Evolutionary conservation across 2,329 filamentous ascomycete genomes (phyloP), one percentile per base, ranked within the genome.

Genomic region (Fusarium dimerum): DNA sequence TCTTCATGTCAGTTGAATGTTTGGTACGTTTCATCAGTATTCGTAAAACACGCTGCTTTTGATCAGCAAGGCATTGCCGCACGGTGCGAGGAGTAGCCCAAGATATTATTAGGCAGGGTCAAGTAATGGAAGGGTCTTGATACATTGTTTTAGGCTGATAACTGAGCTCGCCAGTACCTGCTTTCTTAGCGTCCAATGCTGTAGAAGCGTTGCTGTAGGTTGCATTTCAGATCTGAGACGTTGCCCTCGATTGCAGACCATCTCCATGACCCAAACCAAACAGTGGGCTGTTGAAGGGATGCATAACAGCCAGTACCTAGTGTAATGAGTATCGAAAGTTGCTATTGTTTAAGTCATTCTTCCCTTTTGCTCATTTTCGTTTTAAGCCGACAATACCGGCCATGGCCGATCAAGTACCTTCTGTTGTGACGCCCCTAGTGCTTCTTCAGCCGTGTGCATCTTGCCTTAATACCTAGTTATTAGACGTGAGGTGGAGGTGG

Each of bases 401-500:
- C 39, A 48, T 50, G 5, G 32, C 32, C 32, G 32, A 36, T 36
- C 32, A 36, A 15, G 32, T 36, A 11, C 32, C 32, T 15, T 36
- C 32, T 36, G 32, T 36, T 9, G 10, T 36, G 32, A 36, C 32
- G 32, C 32, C 20, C 20, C 20, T 26, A 26, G 20, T 26, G 20
- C 20, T 26, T 26, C 20, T 26, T 26, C 20, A 26, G 20, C 20
- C 20, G 20, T 26, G 20, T 26, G 43, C 26, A 45, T n/a, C 43
- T 32, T n/a, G n/a, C n/a, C n/a, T n/a, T n/a, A n/a, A n/a, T n/a
- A n/a, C n/a, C n/a, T 52, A 61, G 43, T 48, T 43, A 52, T 57
- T 61, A 60, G 59, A 53, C 50, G 48, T 61, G 53, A 47, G 54
- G 56, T 63, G 48, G 53, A 47, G 54, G 56, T 63, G 48, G 59